phyloP scores from a whole-genome alignment of 257 asterid species.

The Solanum arcanum region DNA sequence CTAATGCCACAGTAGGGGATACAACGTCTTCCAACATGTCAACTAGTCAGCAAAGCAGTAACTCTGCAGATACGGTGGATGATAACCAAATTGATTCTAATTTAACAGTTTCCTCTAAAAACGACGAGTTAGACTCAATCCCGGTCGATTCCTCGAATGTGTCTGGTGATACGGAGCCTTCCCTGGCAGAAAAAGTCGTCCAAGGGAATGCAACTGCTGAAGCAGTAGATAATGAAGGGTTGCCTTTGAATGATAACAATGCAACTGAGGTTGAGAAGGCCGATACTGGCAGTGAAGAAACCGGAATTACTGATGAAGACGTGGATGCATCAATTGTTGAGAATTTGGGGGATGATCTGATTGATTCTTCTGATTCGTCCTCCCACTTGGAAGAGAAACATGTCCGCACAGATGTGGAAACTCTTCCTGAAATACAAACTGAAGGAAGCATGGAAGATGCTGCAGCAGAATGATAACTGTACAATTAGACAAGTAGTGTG shows the following conservation, averaged over 20 bases:
- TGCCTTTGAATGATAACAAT: slow-evolving; percentile 7
- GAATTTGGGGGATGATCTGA: slow-evolving; percentile 34
- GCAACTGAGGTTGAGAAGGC: slow-evolving; percentile 9
- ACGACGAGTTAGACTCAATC: slow-evolving; percentile 9
- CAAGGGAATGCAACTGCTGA: slow-evolving; percentile 6
- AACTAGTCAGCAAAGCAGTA: slow-evolving; percentile 2
- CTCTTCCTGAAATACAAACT: slow-evolving; percentile 52
- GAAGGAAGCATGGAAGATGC: slow-evolving; percentile 60
- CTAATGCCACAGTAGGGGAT: slow-evolving; percentile 11
- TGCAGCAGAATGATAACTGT: slow-evolving; percentile 48
- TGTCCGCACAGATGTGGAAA: slow-evolving; percentile 41
- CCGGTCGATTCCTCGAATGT: slow-evolving; percentile 13
- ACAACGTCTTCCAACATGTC: slow-evolving; percentile 8
- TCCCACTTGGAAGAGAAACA: slow-evolving; percentile 40
- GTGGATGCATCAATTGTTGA: slow-evolving; percentile 14
- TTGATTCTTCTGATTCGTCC: slow-evolving; percentile 53
- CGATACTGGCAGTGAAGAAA: slow-evolving; percentile 3
- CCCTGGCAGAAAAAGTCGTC: slow-evolving; percentile 10
- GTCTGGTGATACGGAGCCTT: slow-evolving; percentile 7
- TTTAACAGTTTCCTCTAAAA: slow-evolving; percentile 12
- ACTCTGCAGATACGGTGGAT: slow-evolving; percentile 9
- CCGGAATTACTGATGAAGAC: slow-evolving; percentile 24
- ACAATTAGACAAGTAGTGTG: neutral
- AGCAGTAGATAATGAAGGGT: slow-evolving; percentile 16
- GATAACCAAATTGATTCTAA: slow-evolving; percentile 9